Conservation (phyloP, 2,329 filamentous ascomycete genomes). For the Penicillium aurantiogriseum region DNA sequence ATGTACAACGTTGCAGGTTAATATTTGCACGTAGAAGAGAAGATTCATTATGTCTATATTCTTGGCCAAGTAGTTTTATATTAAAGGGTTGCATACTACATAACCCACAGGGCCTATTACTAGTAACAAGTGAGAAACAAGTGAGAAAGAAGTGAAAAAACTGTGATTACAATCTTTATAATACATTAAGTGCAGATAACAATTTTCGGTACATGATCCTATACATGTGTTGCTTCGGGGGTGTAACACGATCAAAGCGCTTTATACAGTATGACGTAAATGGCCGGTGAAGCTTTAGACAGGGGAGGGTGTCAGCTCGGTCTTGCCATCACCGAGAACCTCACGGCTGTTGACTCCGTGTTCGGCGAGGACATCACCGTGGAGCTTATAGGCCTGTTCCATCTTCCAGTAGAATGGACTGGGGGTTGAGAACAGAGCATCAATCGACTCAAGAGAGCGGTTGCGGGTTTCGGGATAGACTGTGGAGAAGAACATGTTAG, state of each 20-base stretch:
- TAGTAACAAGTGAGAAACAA: neutral
- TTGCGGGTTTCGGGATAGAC: constrained; percentile 54
- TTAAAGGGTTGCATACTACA: neutral
- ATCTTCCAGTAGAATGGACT: constrained; percentile 49
- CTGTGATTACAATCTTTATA: neutral
- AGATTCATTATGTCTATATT: no score
- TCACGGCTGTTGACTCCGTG: constrained; percentile 10
- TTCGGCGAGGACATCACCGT: constrained; percentile 32
- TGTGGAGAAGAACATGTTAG: constrained; percentile 11
- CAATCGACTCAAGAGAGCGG: constrained; percentile 53
- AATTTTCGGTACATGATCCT: neutral
- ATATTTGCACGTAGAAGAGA: neutral
- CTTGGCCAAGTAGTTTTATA: neutral
- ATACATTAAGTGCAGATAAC: neutral
- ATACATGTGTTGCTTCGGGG: neutral
- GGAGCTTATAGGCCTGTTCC: constrained; percentile 42
- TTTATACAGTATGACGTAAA: neutral
- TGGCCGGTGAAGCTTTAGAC: neutral
- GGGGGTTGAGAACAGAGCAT: constrained; percentile 50
- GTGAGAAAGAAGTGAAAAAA: neutral
- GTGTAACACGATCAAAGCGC: neutral
- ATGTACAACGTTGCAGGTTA: neutral
- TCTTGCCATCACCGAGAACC: neutral
- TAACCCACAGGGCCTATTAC: neutral
- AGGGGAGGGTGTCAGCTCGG: neutral